These are phyloP conservation scores for Colletotrichum limetticola DNA, from an alignment of 2,329 filamentous ascomycete genomes.

Conservation along the genomic window DNA sequence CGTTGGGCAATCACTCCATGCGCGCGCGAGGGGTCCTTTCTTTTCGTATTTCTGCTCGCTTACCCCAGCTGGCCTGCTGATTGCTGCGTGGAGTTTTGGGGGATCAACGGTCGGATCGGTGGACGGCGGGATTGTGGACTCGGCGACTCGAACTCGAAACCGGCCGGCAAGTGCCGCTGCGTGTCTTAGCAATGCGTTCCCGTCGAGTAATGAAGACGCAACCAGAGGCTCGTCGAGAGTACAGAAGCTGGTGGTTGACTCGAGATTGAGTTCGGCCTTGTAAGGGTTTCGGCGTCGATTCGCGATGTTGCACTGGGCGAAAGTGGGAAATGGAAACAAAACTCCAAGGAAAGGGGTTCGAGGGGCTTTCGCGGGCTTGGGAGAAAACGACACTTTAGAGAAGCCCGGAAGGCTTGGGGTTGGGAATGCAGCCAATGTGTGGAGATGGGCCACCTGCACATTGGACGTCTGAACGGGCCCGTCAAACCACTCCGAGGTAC, in stretches of 20 bases:
- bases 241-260: neutral
- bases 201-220: neutral
- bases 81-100: slow-evolving; percentile 6
- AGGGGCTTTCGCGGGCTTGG: slow-evolving; percentile 7
- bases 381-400: slow-evolving; percentile 25
- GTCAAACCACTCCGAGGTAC: slow-evolving; percentile 4
- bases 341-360: slow-evolving; percentile 31
- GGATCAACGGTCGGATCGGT: slow-evolving; percentile 5
- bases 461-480: slow-evolving; percentile 7
- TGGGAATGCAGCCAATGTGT: slow-evolving; percentile 25
- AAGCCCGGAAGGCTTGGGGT: slow-evolving; percentile 32
- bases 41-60: slow-evolving; percentile 14
- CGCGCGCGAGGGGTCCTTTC: slow-evolving; percentile 20
- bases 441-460: slow-evolving; percentile 19
- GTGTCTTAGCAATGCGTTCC: slow-evolving; percentile 25
- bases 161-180: slow-evolving; percentile 30
- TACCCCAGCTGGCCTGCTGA: slow-evolving; percentile 6
- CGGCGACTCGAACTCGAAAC: slow-evolving; percentile 32
- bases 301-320: slow-evolving; percentile 28
- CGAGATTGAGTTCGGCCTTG: neutral
- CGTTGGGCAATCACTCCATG: slow-evolving; percentile 30
- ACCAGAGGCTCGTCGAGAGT: too few relatives aligned
- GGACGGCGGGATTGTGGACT: slow-evolving; percentile 15
- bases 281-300: neutral
- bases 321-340: slow-evolving; percentile 3